Percentiles rank a stretch among this genome's conserved stretches.
Evolutionary conservation across 345 rosid species (phyloP).

Genomic region (Aquilaria yunnanensis): DNA sequence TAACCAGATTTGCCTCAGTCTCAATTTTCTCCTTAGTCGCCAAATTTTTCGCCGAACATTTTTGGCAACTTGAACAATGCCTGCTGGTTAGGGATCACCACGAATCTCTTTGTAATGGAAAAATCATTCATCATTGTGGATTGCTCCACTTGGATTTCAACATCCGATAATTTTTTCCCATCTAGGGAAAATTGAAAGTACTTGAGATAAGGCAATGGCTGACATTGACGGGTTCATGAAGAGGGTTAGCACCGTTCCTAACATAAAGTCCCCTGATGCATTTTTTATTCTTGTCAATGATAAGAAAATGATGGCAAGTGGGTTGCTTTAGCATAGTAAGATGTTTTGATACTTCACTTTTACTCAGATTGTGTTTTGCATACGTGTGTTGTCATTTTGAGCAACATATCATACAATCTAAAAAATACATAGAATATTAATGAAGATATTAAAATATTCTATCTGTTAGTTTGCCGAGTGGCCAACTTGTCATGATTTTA

Average conservation of each 20-base stretch:
- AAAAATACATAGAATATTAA: no score
- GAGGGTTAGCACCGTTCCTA: neutral
- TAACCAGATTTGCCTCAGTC: conserved; percentile 50
- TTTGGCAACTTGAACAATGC: no score
- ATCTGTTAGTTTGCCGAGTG: no score
- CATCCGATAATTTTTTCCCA: conserved; percentile 33
- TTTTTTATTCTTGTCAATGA: neutral
- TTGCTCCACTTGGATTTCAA: conserved; percentile 56
- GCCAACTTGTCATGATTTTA: no score
- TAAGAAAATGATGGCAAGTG: neutral
- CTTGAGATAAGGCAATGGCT: no score
- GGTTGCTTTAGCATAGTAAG: neutral
- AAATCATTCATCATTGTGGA: conserved; percentile 57
- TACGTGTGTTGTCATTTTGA: no score
- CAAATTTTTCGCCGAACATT: no score
- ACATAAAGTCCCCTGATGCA: neutral
- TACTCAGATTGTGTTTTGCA: no score
- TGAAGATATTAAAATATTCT: no score
- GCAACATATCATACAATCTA: no score
- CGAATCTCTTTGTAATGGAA: conserved; percentile 57
- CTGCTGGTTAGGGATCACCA: no score
- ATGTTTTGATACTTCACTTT: no score
- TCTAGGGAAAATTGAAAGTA: neutral
- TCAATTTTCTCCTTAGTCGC: neutral
- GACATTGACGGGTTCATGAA: neutral